Base-by-base conservation (phyloP, 257 asterid species). In the Haberlea rhodopensis region DNA sequence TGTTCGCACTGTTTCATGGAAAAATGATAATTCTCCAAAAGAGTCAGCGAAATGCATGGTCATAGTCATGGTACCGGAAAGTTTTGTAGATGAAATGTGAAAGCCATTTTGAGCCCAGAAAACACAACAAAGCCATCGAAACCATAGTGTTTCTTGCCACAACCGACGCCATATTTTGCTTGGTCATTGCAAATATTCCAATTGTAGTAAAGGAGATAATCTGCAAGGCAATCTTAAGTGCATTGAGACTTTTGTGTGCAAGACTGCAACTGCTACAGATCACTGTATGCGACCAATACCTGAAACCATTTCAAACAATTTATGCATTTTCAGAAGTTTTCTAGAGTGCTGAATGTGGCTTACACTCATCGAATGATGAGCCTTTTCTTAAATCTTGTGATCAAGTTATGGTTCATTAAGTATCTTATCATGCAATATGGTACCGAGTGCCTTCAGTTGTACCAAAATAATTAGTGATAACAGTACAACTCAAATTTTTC, bases 61-160 rank as follows among this genome's bases (percentile, higher is more conserved):
- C 91, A 28, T 92, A 89, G 81, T 92, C 95, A 66, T 92, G 99
- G 82, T 75, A 92, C 26, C 74, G 86, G 83, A 92, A 92, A 46
- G 66, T 89, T 67, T 77, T 87, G 94, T 84, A 81, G 73, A 84
- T 69, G 65, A 92, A 84, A 72, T 82, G 84, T 5, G 97, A 80
- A 45, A 87, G 79, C 95, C 94, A 87, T 74, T 79, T 87, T 6
- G 95, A 85, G 71, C 84, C 91, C 71, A 81, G 55, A 63, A 92
- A 89, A 78, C 91, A 84, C 21, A 92, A 21, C 3, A 87, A 67
- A 49, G 94, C 91, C 64, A 66, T 20, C 6, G 75, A 69, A 57
- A 83, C 85, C 63, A 87, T 57, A 27, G 71, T 13, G 43, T 80
- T 83, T 57, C 91, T 67, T 21, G 84, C 74, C 19, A 69, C 75